Evolutionary conservation across 78 protist genomes (phyloP), one percentile per base, ranked within the genome.

Genomic region (Bodo saltans): DNA sequence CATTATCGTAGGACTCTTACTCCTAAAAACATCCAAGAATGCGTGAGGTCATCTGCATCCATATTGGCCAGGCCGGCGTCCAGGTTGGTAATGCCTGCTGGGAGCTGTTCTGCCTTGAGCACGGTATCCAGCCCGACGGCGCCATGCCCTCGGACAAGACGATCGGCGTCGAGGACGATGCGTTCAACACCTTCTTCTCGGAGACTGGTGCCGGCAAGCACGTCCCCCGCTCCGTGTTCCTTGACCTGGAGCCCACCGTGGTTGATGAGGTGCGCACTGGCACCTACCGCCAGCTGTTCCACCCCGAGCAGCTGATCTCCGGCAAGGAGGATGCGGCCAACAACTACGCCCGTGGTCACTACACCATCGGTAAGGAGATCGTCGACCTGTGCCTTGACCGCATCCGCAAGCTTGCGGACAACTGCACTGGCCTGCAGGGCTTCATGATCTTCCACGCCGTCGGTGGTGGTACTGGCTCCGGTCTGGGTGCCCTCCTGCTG

Each of bases 401-500:
- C 52, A 84, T 89, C 80, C 71, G 92, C 73, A 89, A 88, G 88
- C 84, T 92, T 3, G 91, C 92, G 23, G 95, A 92, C 79, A 84
- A 82, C 74, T 87, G 94, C 88, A 85, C 88, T 2, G 88, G 88
- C 60, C 73, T 86, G 70, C 89, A 73, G 71, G 80, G 92, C 76
- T 83, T 86, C 86, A 35, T 83, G 34, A 60, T 89, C 69, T 84
- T 53, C 47, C 87, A 92, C 88, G 67, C 94, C 26, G 91, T 95
- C 52, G 98, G 96, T 86, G 98, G 98, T 38, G 98, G 98, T 60
- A 93, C 97, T 8, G 98, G 98, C 41, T 94, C 97, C 12, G 98
- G 98, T 42, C 84, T 94, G 69, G 96, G 95, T 53, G 42, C 97
- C 32, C 92, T 94, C 67, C 95, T 97, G 38, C 85, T 97, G 47